phyloP scores from a whole-genome alignment of 129 eudicot genomes.

The Oenanthe sinensis region DNA sequence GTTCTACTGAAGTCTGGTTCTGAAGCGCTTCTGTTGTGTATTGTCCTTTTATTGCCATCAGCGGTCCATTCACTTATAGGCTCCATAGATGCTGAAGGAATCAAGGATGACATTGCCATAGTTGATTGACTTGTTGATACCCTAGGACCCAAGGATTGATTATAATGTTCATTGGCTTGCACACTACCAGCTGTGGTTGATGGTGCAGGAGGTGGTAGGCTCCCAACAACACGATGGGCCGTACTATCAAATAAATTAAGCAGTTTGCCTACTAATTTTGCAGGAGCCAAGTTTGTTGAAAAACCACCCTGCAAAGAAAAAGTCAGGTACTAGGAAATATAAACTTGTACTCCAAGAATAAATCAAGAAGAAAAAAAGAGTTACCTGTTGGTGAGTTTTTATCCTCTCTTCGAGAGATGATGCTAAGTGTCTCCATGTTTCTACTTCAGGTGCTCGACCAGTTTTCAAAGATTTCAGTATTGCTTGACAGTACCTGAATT shows the following conservation, averaged over 20 bases:
- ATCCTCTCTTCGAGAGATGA: slow-evolving; percentile 86
- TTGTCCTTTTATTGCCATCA: slow-evolving; percentile 51
- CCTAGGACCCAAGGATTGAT: slow-evolving; percentile 50
- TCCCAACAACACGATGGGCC: slow-evolving; percentile 77
- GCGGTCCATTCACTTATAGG: slow-evolving; percentile 60
- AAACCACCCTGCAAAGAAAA: slow-evolving; percentile 61
- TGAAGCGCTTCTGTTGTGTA: slow-evolving; percentile 82
- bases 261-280: slow-evolving; percentile 74
- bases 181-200: slow-evolving; percentile 28
- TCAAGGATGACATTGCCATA: slow-evolving; percentile 74
- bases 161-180: slow-evolving; percentile 36
- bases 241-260: slow-evolving; percentile 82
- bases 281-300: slow-evolving; percentile 83
- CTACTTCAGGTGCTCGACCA: slow-evolving; percentile 76
- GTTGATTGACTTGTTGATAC: slow-evolving; percentile 85
- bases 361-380: not conserved
- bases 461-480: slow-evolving; percentile 70
- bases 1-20: slow-evolving; percentile 85
- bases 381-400: slow-evolving; percentile 85
- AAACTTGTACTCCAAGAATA: not conserved
- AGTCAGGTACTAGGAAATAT: slow-evolving; percentile 5
- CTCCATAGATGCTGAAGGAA: slow-evolving; percentile 85
- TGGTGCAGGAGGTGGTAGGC: slow-evolving; percentile 75
- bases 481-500: slow-evolving; percentile 84
- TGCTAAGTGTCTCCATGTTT: slow-evolving; percentile 54